These are phyloP conservation scores for Kluyveromyces sp. DNA, from an alignment of 1,139 yeast species.

Conservation along the genomic window DNA sequence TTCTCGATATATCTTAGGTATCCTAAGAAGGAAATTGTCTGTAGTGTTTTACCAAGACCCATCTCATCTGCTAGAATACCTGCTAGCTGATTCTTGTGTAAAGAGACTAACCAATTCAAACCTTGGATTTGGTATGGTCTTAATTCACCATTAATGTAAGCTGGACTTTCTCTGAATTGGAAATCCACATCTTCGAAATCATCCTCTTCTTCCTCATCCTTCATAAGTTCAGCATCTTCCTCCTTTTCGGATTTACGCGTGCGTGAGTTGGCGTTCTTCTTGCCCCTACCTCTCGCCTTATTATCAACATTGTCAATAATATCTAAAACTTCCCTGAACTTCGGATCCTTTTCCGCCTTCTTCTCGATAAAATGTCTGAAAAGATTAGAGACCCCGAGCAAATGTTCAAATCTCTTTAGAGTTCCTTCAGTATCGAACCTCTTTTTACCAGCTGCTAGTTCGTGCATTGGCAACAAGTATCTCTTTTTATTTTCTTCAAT, in stretches of 20 bases:
- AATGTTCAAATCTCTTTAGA: conserved; percentile 69
- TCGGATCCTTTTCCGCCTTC: conserved; percentile 67
- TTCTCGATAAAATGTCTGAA: conserved; percentile 84
- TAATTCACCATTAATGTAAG: conserved; percentile 57
- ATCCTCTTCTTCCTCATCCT: conserved; percentile 64
- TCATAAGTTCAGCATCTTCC: conserved; percentile 81
- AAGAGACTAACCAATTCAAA: conserved; percentile 78
- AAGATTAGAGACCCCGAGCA: conserved; percentile 74
- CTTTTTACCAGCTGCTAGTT: conserved; percentile 37
- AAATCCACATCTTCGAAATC: conserved; percentile 33
- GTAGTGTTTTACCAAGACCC: conserved; percentile 95
- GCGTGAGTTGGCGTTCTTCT: conserved; percentile 24
- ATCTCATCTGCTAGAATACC: conserved; percentile 97
- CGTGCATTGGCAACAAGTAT: conserved; percentile 44
- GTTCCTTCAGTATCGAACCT: conserved; percentile 60
- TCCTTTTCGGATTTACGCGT: conserved; percentile 78
- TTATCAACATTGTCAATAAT: conserved; percentile 40
- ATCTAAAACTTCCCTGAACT: conserved; percentile 49
- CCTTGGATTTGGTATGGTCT: conserved; percentile 89
- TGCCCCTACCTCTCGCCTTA: conserved; percentile 25
- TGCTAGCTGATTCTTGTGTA: conserved; percentile 72
- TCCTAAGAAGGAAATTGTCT: conserved; percentile 85
- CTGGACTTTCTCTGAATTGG: conserved; percentile 67
- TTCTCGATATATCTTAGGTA: conserved; percentile 70
- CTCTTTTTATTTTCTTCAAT: conserved; percentile 30